Conservation (phyloP, 768 basidiomycete species). For the Multifurca ochricompacta region DNA sequence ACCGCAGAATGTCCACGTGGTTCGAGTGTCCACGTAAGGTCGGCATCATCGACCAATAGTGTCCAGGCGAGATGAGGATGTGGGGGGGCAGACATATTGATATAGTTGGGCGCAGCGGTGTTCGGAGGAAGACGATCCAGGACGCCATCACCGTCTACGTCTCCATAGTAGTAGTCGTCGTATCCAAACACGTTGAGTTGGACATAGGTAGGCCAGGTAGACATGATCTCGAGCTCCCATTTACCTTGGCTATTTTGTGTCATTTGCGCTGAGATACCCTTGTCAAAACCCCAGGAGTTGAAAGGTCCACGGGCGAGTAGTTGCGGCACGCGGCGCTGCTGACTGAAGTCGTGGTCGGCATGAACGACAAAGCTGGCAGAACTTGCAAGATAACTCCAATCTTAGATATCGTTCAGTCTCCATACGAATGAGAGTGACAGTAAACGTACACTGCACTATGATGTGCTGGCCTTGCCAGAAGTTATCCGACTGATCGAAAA, state of each 20-base stretch:
- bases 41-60: conserved; percentile 68
- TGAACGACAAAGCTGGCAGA: conserved; percentile 66
- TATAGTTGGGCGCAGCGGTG: conserved; percentile 72
- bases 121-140: conserved; percentile 91
- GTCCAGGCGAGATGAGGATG: conserved; percentile 85
- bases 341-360: conserved; percentile 58
- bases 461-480: conserved; percentile 85
- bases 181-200: conserved; percentile 89
- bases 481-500: conserved; percentile 39
- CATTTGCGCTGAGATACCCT: conserved; percentile 70
- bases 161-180: conserved; percentile 91
- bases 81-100: conserved; percentile 90
- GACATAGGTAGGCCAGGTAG: conserved; percentile 81
- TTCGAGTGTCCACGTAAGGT: conserved; percentile 66
- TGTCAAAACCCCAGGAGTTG: conserved; percentile 89
- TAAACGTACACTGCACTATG: conserved; percentile 73
- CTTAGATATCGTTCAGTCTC: conserved; percentile 30
- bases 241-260: conserved; percentile 49
- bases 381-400: conserved; percentile 66
- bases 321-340: conserved; percentile 74
- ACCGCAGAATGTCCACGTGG: conserved; percentile 78
- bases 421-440: neutral
- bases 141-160: conserved; percentile 78
- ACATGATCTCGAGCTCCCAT: conserved; percentile 88
- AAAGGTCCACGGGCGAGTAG: conserved; percentile 82